A percentile compares a stretch with the other conserved stretches of the same genome.
These are phyloP conservation scores for Cucurbita pepo DNA, from an alignment of 306 rosid species.

Conservation along the genomic window DNA sequence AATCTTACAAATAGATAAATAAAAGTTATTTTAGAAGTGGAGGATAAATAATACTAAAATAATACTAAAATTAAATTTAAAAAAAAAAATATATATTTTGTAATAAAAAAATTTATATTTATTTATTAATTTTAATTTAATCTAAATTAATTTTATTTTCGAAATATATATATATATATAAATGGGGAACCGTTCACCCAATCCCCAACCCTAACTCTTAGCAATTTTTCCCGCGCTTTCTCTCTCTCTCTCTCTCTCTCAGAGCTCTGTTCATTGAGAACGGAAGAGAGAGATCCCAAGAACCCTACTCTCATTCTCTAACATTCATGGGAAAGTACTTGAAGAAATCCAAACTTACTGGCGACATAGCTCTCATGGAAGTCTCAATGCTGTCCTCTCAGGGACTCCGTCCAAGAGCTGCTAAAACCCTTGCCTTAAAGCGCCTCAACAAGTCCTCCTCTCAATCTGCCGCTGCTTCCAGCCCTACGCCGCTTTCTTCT, in stretches of 20 bases:
- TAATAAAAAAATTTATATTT: no score
- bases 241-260: not conserved
- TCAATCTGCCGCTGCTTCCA: conserved; percentile 8
- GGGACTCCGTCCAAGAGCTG: conserved; percentile 47
- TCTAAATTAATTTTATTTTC: not conserved
- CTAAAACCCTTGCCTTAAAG: conserved; percentile 50
- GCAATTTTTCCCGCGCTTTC: not conserved
- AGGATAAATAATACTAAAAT: no score
- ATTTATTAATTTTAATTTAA: not conserved
- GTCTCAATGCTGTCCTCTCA: conserved; percentile 26
- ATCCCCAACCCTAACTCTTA: conserved; percentile 25
- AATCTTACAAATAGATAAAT: no score
- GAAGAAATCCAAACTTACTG: conserved; percentile 50
- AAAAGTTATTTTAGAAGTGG: no score
- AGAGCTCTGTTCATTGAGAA: not conserved
- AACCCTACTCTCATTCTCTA: not conserved
- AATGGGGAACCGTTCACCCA: conserved; percentile 12
- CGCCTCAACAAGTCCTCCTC: conserved; percentile 21
- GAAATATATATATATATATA: not conserved
- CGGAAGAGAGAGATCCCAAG: not conserved
- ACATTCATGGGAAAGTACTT: conserved; percentile 65
- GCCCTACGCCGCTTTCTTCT: not conserved
- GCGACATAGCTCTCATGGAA: conserved; percentile 54
- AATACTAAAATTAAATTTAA: no score
- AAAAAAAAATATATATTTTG: no score